Conservation (phyloP, 148 eudicot genomes). For the Camellia japonica region DNA sequence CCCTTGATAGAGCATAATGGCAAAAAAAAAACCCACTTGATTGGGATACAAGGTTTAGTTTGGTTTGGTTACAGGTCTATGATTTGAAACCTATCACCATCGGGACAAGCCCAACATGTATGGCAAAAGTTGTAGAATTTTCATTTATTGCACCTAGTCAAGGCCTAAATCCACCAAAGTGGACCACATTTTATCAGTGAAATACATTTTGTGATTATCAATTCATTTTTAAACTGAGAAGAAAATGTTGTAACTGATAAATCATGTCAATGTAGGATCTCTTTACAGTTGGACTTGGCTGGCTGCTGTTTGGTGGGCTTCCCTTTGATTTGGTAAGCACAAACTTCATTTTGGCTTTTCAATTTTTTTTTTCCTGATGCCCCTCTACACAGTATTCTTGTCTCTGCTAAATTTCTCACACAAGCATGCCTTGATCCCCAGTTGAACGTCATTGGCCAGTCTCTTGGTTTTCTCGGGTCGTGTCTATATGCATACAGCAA, state of each 20-base stretch:
- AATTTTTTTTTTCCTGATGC: neutral
- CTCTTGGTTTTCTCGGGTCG: slow-evolving; percentile 87
- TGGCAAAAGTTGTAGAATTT: neutral
- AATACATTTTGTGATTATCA: neutral
- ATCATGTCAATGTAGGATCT: slow-evolving; percentile 50
- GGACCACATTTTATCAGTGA: neutral
- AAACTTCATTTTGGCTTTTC: neutral
- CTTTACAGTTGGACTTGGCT: slow-evolving; percentile 85
- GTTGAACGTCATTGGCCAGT: slow-evolving; percentile 83
- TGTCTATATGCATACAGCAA: slow-evolving; percentile 85
- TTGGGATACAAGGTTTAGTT: neutral
- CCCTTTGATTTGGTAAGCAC: slow-evolving; percentile 86
- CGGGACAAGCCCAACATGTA: neutral
- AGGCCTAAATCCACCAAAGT: neutral
- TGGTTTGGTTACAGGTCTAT: neutral
- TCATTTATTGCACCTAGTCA: neutral
- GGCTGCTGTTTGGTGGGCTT: slow-evolving; percentile 91
- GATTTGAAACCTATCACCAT: neutral
- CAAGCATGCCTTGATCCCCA: slow-evolving; percentile 29
- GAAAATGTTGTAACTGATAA: neutral
- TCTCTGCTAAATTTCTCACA: neutral
- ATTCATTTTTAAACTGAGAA: neutral
- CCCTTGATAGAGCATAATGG: no score
- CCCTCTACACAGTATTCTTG: neutral
- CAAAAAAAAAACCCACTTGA: no score